Evolutionary conservation across 2,329 filamentous ascomycete species (phyloP).

Genomic region (Dothidotthia symphoricarpi): DNA sequence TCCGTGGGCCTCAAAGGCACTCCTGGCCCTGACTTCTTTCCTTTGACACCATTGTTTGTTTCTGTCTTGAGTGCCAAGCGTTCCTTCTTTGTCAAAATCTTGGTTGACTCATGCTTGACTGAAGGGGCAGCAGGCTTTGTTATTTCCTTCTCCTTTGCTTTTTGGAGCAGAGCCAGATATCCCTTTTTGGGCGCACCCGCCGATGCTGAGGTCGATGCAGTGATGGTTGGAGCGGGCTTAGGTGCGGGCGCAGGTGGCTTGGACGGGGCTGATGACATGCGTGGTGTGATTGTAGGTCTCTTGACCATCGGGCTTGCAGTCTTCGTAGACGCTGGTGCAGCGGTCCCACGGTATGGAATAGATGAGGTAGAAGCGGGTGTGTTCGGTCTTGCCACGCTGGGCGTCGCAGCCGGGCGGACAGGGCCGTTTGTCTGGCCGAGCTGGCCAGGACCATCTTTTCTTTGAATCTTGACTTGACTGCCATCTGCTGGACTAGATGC

Average conservation of each 20-base stretch:
- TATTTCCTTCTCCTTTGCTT: constrained; percentile 61
- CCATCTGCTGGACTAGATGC: constrained; percentile 37
- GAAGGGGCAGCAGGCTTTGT: constrained; percentile 56
- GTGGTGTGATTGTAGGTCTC: constrained; percentile 21
- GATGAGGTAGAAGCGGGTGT: constrained; percentile 18
- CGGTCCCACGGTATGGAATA: constrained; percentile 42
- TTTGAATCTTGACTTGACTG: constrained; percentile 33
- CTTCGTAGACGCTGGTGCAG: constrained; percentile 28
- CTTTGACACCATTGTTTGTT: constrained; percentile 40
- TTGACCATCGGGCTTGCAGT: constrained; percentile 22
- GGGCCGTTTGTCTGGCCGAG: constrained; percentile 26
- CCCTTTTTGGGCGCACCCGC: constrained; percentile 64
- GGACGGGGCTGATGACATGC: constrained; percentile 12
- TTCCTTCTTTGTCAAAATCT: constrained; percentile 61
- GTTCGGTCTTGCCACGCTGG: constrained; percentile 25
- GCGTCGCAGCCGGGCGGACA: constrained; percentile 24
- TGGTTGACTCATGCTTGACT: constrained; percentile 72
- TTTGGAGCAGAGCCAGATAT: constrained; percentile 71
- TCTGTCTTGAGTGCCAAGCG: constrained; percentile 48
- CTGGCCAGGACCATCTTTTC: constrained; percentile 30
- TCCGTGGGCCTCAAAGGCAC: constrained; percentile 14
- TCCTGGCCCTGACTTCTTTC: constrained; percentile 31
- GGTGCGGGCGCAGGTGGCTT: constrained; percentile 23
- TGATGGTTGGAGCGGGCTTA: constrained; percentile 19
- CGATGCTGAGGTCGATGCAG: constrained; percentile 25